Evolutionary conservation across 75 land plant species (phyloP).

Genomic region (Selaginella tamariscina): DNA sequence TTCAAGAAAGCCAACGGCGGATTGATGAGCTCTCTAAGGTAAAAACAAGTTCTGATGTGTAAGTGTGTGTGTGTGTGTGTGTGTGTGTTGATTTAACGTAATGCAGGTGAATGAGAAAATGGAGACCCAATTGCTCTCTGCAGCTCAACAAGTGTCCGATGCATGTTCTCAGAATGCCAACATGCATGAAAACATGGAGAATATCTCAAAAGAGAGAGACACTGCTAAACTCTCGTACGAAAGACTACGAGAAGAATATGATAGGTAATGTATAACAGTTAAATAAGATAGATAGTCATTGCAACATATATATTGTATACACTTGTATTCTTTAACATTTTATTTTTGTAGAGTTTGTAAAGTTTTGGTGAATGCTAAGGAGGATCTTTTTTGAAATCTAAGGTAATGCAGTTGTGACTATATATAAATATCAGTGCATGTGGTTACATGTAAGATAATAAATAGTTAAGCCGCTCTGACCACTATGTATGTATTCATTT

Average conservation of each 20-base stretch:
- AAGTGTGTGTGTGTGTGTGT: too few species aligned
- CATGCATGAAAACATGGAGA: slow-evolving; percentile 16
- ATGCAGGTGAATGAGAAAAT: slow-evolving; percentile 16
- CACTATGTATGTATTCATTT: not conserved
- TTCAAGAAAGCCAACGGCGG: slow-evolving; percentile 15
- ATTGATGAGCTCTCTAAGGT: slow-evolving; percentile 20
- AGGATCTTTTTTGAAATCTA: not conserved
- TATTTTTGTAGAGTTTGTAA: slow-evolving; percentile 5
- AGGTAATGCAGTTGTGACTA: too few species aligned
- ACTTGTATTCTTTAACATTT: not conserved
- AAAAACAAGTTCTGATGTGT: too few species aligned
- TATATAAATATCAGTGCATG: too few species aligned
- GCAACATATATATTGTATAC: not conserved
- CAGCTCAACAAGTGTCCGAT: slow-evolving; percentile 20
- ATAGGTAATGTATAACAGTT: slow-evolving; percentile 5
- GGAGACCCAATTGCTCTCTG: slow-evolving; percentile 13
- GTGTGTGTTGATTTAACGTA: too few species aligned
- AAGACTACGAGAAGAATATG: slow-evolving; percentile 12
- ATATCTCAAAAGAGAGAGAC: slow-evolving; percentile 15
- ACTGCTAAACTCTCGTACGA: slow-evolving; percentile 10
- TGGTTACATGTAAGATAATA: too few species aligned
- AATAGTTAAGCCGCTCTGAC: not conserved
- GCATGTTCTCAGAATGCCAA: slow-evolving; percentile 13
- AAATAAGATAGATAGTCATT: not conserved
- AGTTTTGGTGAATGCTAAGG: slow-evolving; percentile 12